Percentiles rank a stretch among this genome's conserved stretches.
phyloP scores from a whole-genome alignment of 345 rosid genomes.

The Eucalyptus marginata region DNA sequence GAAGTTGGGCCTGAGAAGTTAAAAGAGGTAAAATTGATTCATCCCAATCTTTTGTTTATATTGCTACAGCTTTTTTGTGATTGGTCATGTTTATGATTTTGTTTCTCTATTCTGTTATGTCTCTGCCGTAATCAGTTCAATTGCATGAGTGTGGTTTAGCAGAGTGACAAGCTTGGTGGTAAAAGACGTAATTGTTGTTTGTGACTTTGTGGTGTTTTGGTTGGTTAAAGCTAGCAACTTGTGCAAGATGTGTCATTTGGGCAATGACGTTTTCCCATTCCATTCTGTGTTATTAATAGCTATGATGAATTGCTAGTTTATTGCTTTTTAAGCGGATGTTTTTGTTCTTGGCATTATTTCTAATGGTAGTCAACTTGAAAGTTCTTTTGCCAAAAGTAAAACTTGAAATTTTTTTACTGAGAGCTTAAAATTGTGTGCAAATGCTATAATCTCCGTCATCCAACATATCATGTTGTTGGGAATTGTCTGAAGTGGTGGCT shows the following conservation, averaged over 20 bases:
- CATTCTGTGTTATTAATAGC: neutral
- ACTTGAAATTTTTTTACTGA: neutral
- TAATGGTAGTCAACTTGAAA: neutral
- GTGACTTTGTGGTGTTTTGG: neutral
- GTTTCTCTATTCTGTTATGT: neutral
- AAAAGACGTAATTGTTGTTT: neutral
- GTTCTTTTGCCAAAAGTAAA: neutral
- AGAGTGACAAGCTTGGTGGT: neutral
- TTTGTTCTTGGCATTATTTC: neutral
- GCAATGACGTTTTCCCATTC: neutral
- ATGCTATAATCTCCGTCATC: neutral
- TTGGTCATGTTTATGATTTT: neutral
- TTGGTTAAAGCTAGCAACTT: neutral
- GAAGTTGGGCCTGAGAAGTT: slow-evolving; percentile 90
- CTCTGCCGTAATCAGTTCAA: neutral
- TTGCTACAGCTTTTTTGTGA: neutral
- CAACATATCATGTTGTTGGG: neutral
- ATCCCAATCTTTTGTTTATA: neutral
- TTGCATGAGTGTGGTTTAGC: neutral
- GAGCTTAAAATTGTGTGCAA: neutral
- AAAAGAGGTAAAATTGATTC: slow-evolving; percentile 42
- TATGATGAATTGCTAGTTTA: neutral
- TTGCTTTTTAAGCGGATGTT: neutral
- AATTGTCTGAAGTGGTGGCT: neutral
- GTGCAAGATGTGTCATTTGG: neutral